Base-by-base conservation (phyloP, 768 basidiomycete genomes). In the Sistotremastrum suecicum region DNA sequence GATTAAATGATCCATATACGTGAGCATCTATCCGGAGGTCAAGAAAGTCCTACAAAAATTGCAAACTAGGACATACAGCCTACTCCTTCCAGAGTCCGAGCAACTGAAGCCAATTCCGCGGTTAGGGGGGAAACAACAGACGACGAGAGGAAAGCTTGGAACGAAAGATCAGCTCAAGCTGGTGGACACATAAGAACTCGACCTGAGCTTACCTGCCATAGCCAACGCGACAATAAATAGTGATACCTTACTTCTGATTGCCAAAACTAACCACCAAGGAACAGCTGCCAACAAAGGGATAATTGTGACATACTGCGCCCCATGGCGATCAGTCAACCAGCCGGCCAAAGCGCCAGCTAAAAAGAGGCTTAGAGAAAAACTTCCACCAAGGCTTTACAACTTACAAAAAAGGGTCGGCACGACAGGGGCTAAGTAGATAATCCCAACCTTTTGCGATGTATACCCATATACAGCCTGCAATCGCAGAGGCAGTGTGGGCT, bases 1-100 rank as follows among this genome's bases (percentile, higher is more conserved):
- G 55, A 60, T 84, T 87, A 56, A 83, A 83, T 0, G 75, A 77
- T 3, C 76, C 83, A 53, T 83, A 86, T 3, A 81, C 69, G 53
- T 85, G 82, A 1, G 72, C 83, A 59, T 80, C 83, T 85, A 52
- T 46, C 42, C 36, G 12, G 5, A 10, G 31, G 5, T 33, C 36
- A n/a, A 20, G 29, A 12, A 40, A 42, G 11, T 51, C 38, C 49
- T 37, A 40, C 40, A 38, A 40, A 12, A 37, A 32, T 50, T 31
- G 5, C 20, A 41, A 12, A 58, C 78, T 56, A 11, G 39, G 28
- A 43, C 47, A 20, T 55, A 76, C 82, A 87, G 32, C 83, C 83
- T 35, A 86, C 67, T 3, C 81, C 81, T 34, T 71, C 70, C 20
- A 78, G 69, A 9, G 53, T 58, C 44, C 71, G 62, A 30, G 79